Evolutionary conservation across 2,329 filamentous ascomycete species (phyloP).

Genomic region (Blastomyces parvus): DNA sequence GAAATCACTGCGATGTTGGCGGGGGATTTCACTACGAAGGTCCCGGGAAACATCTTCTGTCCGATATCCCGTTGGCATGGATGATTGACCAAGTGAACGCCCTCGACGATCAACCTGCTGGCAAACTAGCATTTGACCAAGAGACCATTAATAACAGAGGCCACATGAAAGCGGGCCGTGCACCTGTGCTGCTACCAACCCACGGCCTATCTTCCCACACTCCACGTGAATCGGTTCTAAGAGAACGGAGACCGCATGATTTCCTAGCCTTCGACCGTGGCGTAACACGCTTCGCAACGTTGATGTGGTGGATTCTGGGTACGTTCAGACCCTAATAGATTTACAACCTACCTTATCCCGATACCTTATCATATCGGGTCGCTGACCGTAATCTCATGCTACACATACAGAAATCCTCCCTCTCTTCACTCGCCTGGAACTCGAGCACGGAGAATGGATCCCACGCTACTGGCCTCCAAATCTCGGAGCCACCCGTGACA

Average conservation of each 20-base stretch:
- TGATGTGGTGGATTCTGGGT: slow-evolving; percentile 31
- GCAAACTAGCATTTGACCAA: slow-evolving; percentile 19
- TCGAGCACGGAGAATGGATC: slow-evolving; percentile 29
- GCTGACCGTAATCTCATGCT: slow-evolving; percentile 3
- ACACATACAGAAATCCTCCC: slow-evolving; percentile 27
- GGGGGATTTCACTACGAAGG: slow-evolving; percentile 41
- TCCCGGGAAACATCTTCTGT: slow-evolving; percentile 29
- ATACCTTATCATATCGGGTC: neutral
- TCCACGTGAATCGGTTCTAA: slow-evolving; percentile 4
- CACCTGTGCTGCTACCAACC: slow-evolving; percentile 2
- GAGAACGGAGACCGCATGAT: slow-evolving; percentile 23
- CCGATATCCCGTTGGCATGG: slow-evolving; percentile 44
- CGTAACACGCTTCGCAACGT: slow-evolving; percentile 19
- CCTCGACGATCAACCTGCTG: slow-evolving; percentile 18
- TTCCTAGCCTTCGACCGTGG: slow-evolving; percentile 26
- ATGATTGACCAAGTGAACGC: slow-evolving; percentile 42
- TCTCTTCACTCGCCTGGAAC: slow-evolving; percentile 29
- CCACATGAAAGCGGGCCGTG: slow-evolving; percentile 13
- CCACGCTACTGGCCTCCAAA: slow-evolving; percentile 29
- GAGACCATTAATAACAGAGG: slow-evolving; percentile 14
- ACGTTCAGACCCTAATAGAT: slow-evolving; percentile 3
- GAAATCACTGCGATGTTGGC: slow-evolving; percentile 46
- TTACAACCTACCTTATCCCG: neutral
- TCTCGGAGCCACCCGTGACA: slow-evolving; percentile 26
- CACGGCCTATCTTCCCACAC: neutral